Conservation (phyloP, 441 rosid species). For the Corymbia calophylla region DNA sequence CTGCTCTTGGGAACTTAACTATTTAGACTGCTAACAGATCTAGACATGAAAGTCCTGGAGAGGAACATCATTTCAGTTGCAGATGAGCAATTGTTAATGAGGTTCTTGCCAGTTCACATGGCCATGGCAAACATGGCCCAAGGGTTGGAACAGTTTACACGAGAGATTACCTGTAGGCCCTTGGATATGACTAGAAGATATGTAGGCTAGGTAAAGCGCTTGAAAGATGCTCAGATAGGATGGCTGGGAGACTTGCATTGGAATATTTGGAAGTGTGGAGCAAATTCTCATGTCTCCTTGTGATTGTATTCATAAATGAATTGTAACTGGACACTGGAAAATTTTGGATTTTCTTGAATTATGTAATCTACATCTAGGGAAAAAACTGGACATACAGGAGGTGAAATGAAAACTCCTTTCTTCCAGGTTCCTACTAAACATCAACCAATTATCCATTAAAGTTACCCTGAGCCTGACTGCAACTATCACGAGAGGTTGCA, state of each 20-base stretch:
- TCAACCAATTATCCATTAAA: neutral
- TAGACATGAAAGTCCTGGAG: neutral
- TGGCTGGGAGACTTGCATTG: neutral
- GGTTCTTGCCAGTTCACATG: neutral
- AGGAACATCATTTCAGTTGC: neutral
- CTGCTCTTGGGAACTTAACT: neutral
- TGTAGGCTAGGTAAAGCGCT: neutral
- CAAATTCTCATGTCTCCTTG: neutral
- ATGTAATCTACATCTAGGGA: neutral
- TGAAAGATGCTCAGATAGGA: neutral
- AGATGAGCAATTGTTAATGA: neutral
- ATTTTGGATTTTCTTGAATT: neutral
- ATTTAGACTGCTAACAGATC: neutral
- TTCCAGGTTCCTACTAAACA: neutral
- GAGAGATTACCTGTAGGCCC: neutral
- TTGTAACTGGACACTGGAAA: neutral
- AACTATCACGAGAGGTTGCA: neutral
- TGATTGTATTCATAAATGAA: neutral
- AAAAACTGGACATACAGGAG: neutral
- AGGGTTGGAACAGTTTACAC: neutral
- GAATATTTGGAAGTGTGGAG: neutral
- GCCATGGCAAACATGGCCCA: neutral
- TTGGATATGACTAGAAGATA: neutral
- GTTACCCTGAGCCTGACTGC: neutral
- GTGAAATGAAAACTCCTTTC: neutral